These are phyloP conservation scores for Colletotrichum ledebouriae DNA, from an alignment of 2,329 filamentous ascomycete genomes.

Conservation along the genomic window DNA sequence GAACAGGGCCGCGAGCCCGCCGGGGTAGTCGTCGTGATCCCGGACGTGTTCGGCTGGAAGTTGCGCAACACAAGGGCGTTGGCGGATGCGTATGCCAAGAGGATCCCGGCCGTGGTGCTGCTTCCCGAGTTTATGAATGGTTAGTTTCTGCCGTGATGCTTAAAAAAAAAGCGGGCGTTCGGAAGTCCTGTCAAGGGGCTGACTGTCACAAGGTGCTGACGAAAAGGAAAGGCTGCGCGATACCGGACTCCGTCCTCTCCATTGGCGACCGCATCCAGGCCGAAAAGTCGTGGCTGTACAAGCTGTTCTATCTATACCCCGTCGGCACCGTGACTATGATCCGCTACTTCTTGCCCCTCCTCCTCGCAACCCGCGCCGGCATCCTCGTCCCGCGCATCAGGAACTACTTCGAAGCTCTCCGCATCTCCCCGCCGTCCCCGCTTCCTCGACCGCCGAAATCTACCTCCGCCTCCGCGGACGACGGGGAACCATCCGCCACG, in stretches of 20 bases:
- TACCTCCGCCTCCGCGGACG: conserved; percentile 5
- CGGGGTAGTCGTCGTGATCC: conserved; percentile 66
- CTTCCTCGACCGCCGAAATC: conserved; percentile 14
- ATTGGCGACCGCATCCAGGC: conserved; percentile 45
- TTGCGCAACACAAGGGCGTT: conserved; percentile 66
- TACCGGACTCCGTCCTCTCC: conserved; percentile 50
- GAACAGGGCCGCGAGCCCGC: conserved; percentile 48
- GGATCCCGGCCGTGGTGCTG: conserved; percentile 63
- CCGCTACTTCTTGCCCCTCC: conserved; percentile 49
- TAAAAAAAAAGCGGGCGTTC: no score
- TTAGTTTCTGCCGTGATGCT: conserved; percentile 34
- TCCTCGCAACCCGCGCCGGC: conserved; percentile 49
- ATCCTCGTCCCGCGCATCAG: conserved; percentile 52
- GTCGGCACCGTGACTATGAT: conserved; percentile 44
- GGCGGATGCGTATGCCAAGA: conserved; percentile 67
- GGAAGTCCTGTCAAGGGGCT: no score
- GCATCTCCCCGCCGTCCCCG: conserved; percentile 45
- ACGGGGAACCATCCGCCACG: neutral
- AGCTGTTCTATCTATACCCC: conserved; percentile 46
- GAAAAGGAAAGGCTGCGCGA: conserved; percentile 46
- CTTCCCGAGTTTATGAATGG: conserved; percentile 69
- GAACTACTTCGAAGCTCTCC: conserved; percentile 55
- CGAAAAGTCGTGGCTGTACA: conserved; percentile 34
- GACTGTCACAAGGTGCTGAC: neutral
- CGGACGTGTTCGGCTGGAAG: conserved; percentile 68